These are phyloP conservation scores for Didymella pinodella DNA, from an alignment of 2,329 filamentous ascomycete genomes.

Conservation along the genomic window DNA sequence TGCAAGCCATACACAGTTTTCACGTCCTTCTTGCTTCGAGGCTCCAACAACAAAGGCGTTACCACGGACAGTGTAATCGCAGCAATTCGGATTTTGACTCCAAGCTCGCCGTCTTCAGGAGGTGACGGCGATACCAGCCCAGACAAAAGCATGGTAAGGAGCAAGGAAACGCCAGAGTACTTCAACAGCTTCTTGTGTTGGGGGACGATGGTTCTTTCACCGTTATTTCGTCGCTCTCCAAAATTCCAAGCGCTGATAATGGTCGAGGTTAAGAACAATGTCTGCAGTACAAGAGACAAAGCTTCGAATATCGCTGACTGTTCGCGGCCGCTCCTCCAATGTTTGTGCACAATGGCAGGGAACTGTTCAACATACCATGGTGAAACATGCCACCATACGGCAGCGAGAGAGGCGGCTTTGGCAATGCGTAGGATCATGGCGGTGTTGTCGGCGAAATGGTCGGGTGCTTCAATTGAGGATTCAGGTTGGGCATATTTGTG, in stretches of 20 bases:
- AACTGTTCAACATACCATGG: not conserved
- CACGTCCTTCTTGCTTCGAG: not conserved
- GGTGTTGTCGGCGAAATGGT: no score
- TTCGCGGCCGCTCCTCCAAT: constrained; percentile 1
- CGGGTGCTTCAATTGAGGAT: not conserved
- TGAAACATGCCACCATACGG: not conserved
- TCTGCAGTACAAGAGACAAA: not conserved
- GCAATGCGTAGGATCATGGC: not conserved
- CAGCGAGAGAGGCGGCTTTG: not conserved
- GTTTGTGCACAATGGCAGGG: not conserved
- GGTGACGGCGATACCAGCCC: not conserved
- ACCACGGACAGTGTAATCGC: not conserved
- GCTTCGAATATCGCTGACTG: not conserved
- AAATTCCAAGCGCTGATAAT: not conserved
- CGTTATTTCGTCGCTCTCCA: not conserved
- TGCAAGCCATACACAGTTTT: constrained; percentile 58
- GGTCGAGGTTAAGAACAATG: not conserved
- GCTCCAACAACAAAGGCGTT: no score
- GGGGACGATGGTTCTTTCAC: not conserved
- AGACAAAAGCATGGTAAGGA: not conserved
- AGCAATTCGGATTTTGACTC: not conserved
- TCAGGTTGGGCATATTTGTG: not conserved
- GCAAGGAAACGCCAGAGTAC: not conserved
- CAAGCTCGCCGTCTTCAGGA: not conserved
- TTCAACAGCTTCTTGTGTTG: not conserved